Conservation (phyloP, 164 flowering plant genomes). For the Chloranthus sessilifolius region DNA sequence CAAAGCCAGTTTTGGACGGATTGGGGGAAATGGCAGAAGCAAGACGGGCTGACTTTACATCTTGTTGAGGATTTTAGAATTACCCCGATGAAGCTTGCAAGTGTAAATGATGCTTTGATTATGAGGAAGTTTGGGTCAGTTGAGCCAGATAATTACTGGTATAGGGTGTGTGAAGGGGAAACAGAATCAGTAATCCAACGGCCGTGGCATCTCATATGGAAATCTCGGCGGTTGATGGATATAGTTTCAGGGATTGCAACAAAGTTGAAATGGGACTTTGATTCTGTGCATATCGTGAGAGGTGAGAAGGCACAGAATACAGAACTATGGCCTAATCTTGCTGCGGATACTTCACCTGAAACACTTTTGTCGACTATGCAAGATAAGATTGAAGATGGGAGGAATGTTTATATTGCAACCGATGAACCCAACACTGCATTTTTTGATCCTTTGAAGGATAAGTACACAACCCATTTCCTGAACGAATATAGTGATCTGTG, state of each 20-base stretch:
- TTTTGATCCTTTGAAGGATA: conserved; percentile 80
- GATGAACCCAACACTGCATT: conserved; percentile 64
- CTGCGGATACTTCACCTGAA: conserved; percentile 60
- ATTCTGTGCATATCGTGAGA: conserved; percentile 74
- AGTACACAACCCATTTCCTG: conserved; percentile 76
- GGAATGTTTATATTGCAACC: conserved; percentile 72
- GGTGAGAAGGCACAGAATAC: conserved; percentile 74
- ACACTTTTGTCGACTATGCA: conserved; percentile 56
- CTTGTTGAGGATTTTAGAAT: conserved; percentile 75
- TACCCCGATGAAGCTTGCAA: conserved; percentile 74
- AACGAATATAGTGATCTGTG: conserved; percentile 84
- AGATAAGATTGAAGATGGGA: conserved; percentile 73
- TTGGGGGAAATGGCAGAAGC: conserved; percentile 73
- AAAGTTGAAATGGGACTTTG: conserved; percentile 55
- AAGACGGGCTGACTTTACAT: conserved; percentile 45
- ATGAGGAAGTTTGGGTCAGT: conserved; percentile 84
- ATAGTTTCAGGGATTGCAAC: conserved; percentile 26
- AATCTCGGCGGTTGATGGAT: conserved; percentile 44
- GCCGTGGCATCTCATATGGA: conserved; percentile 91
- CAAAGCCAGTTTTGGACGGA: conserved; percentile 73
- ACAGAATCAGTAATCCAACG: conserved; percentile 72
- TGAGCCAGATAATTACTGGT: conserved; percentile 89
- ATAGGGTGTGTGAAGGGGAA: conserved; percentile 93
- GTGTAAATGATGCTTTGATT: conserved; percentile 56
- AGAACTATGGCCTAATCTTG: conserved; percentile 29